phyloP scores from a whole-genome alignment of 805 yeast species.

The Candida berthetii region DNA sequence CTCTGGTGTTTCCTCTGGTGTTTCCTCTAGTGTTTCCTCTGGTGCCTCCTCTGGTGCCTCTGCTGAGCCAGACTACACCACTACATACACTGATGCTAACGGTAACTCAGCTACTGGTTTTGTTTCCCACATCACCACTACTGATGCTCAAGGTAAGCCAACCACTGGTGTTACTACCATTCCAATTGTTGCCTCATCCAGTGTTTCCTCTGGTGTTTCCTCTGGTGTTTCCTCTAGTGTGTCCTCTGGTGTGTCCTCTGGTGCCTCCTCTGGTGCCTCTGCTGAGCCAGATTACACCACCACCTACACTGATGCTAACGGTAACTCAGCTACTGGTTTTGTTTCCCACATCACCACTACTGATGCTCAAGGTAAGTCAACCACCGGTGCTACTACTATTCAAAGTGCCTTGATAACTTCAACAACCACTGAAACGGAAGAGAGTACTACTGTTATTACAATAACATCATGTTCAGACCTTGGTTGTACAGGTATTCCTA shows the following conservation, averaged over 20 bases:
- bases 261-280: too few relatives aligned
- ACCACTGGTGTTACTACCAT: neutral
- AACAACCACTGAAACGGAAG: neutral
- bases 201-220: neutral
- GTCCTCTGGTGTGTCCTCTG: too few relatives aligned
- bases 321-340: neutral
- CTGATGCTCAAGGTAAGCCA: neutral
- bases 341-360: neutral
- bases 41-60: neutral
- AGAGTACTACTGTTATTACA: slow-evolving; percentile 25
- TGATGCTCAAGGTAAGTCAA: neutral
- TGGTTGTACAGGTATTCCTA: slow-evolving; percentile 27
- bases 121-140: neutral
- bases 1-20: neutral
- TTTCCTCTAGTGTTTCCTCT: too few relatives aligned
- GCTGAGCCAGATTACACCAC: neutral
- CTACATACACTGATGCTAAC: slow-evolving; percentile 1
- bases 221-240: neutral
- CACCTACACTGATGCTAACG: slow-evolving; percentile 1
- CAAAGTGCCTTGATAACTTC: neutral
- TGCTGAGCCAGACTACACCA: neutral
- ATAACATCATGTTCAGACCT: slow-evolving; percentile 26
- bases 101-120: neutral
- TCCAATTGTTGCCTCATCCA: neutral
- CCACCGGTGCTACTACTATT: neutral